Evolutionary conservation across 495 filamentous ascomycete genomes (phyloP).

Genomic region (Lasiosphaeriaceae sp.): DNA sequence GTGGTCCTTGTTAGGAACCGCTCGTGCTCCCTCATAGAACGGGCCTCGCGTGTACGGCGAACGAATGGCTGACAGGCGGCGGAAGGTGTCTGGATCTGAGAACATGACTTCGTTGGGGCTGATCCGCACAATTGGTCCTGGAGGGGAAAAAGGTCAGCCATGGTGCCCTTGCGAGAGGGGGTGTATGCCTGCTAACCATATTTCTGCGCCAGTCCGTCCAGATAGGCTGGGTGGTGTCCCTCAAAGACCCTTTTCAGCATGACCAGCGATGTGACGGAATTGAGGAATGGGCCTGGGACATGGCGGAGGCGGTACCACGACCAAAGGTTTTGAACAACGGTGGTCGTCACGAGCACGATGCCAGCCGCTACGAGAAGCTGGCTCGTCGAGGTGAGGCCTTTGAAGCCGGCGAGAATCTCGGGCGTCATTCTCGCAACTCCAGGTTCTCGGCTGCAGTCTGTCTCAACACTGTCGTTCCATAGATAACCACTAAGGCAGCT

Average conservation of each 20-base stretch:
- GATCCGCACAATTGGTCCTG: constrained; percentile 39
- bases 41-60: constrained; percentile 25
- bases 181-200: constrained; percentile 13
- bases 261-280: constrained; percentile 10
- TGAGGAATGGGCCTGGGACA: constrained; percentile 20
- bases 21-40: constrained; percentile 30
- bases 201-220: constrained; percentile 13
- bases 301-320: constrained; percentile 22
- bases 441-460: too few relatives aligned
- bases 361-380: constrained; percentile 39
- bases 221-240: constrained; percentile 7
- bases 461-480: too few relatives aligned
- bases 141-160: background rate
- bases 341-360: constrained; percentile 33
- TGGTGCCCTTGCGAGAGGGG: background rate
- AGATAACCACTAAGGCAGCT: too few relatives aligned
- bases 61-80: constrained; percentile 30
- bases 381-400: too few relatives aligned
- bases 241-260: constrained; percentile 11
- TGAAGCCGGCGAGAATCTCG: too few relatives aligned
- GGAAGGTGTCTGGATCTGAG: constrained; percentile 32
- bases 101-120: constrained; percentile 40
- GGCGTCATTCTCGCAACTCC: too few relatives aligned
- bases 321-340: too few relatives aligned
- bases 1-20: constrained; percentile 19